Base-by-base conservation (phyloP, 2,329 filamentous ascomycete genomes). In the Colletotrichum sidae region DNA sequence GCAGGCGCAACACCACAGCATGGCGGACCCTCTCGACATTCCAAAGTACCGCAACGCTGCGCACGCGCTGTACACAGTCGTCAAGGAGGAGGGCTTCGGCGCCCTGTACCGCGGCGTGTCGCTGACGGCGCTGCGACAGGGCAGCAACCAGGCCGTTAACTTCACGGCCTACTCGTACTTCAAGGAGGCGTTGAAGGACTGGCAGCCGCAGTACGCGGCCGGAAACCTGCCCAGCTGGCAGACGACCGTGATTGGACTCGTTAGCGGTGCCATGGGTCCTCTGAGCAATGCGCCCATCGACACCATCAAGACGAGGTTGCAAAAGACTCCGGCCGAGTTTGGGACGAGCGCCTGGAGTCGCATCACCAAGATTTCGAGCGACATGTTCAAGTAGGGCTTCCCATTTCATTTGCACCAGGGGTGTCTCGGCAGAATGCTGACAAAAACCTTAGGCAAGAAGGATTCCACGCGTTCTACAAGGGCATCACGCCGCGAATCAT, bases 31-130 rank as follows among this genome's bases (percentile, higher is more conserved):
- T 6, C 90, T 98, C 71, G 96, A 98, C 77, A 80, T 97, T 8
- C 96, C 96, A 69, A 98, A 98, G 83, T 98, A 98, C 84, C 92
- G 95, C 77, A 97, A 97, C 80, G 95, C 95, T 34, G 94, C 94
- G 15, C 88, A 90, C 77, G 88, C 88, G 7, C 80, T 89, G 15
- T 97, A 96, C 82, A 97, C 94, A 6, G 94, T 99, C 61, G 83
- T 98, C 45, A 90, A 89, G 72, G 96, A 99, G 81, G 96, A 99
- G 79, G 96, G 96, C 0, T 78, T 92, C 71, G 89, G 92, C 60
- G 92, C 94, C 6, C 81, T 99, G 41, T 99, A 97, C 82, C 92
- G 96, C 66, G 96, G 96, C 76, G 96, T 99, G 6, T 93, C 92
- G 37, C 86, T 99, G 65, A 99, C 96, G 2, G 96, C 96, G 1